Base-by-base conservation (phyloP, 345 rosid genomes). In the Populus deltoides region DNA sequence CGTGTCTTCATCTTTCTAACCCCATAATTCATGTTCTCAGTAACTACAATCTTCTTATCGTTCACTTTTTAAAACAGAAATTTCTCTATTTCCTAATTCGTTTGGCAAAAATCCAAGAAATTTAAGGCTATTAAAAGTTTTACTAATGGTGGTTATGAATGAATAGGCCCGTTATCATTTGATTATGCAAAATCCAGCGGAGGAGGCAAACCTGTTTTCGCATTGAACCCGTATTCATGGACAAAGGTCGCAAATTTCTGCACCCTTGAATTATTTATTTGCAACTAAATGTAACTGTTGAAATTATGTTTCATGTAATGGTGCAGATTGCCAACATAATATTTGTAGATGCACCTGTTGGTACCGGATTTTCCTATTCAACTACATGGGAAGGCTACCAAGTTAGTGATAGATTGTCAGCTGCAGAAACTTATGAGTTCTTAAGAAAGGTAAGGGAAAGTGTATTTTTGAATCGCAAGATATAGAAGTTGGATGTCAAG, bases 281-380 rank as follows among this genome's bases (percentile, higher is more conserved):
- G n/a, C 59, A 53, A 2, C 3, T 18, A 53, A 53, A 2, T 53
- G n/a, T 53, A 18, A 53, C n/a, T 53, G 9, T 53, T 6, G 80
- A 76, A 69, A 47, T 68, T 27, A 36, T 38, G n/a, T 53, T 8
- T 18, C 59, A 18, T 53, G 59, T 53, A 53, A 53, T 53, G 59
- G 1, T 43, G 4, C 78, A 80, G 82, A 35, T 67, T 36, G 75
- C 72, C 24, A 80, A 49, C n/a, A 10, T 80, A 7, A 59, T 80
- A 62, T 80, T 80, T 36, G 25, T 87, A 71, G 88, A 85, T 47
- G 59, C 82, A 53, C 90, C 90, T 0, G 85, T 75, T 6, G 90
- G 88, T 1, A 77, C 88, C 7, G 89, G 87, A 39, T 84, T 84
- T 73, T 86, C 86, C 4, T 87, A 84, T 33, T 75, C 89, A 7